Conservation (phyloP, 331 rosid genomes). For the Quercus phellos region DNA sequence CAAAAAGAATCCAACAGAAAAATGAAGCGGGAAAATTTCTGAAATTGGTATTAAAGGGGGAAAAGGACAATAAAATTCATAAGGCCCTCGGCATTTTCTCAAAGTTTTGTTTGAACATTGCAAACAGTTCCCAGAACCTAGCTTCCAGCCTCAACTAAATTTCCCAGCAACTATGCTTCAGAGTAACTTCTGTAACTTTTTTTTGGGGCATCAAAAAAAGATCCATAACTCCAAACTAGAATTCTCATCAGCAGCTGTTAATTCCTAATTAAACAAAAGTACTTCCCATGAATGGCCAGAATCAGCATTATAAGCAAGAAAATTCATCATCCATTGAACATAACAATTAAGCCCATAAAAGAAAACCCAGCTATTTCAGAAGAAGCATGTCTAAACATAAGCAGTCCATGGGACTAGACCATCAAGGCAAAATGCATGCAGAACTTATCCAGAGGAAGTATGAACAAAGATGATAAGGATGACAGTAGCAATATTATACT, state of each 20-base stretch:
- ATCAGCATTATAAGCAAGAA: not conserved
- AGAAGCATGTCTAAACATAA: not conserved
- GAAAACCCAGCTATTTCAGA: not conserved
- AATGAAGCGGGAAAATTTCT: not conserved
- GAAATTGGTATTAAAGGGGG: not conserved
- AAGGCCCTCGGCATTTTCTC: not conserved
- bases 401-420: not conserved
- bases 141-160: not conserved
- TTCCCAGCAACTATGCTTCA: not conserved
- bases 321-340: not conserved
- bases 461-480: not conserved
- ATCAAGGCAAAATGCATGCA: not conserved
- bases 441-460: not conserved
- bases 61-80: not conserved
- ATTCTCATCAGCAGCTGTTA: not conserved
- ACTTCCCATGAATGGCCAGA: not conserved
- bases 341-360: not conserved
- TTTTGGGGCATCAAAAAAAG: not conserved
- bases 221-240: not conserved
- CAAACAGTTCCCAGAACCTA: not conserved
- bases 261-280: not conserved
- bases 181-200: not conserved
- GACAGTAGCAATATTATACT: not conserved
- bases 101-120: not conserved
- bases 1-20: not conserved